Percentiles rank a stretch among this genome's conserved stretches.
Conservation (phyloP, 495 filamentous ascomycete genomes). For the Podospora appendiculata region DNA sequence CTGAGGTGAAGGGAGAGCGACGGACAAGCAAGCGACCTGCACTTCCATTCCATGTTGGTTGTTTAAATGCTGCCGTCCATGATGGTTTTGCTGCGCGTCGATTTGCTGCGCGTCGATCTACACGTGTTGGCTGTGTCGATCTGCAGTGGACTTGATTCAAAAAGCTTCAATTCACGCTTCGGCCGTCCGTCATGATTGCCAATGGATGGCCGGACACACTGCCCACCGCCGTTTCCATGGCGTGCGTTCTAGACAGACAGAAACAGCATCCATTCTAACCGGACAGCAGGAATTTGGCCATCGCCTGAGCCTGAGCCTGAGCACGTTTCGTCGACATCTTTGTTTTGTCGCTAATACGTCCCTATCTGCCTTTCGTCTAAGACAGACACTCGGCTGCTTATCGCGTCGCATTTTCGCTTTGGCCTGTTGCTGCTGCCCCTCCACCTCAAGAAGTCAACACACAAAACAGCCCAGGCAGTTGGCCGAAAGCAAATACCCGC, state of each 20-base stretch:
- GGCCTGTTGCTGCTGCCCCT: not conserved
- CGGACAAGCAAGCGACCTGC: too few species aligned
- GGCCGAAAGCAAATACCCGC: not conserved
- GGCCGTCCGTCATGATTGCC: too few species aligned
- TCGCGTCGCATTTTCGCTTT: conserved; percentile 11
- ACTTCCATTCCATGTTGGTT: too few species aligned
- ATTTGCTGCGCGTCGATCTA: too few species aligned
- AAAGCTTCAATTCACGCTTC: too few species aligned
- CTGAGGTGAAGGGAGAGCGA: not conserved
- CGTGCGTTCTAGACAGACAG: not conserved
- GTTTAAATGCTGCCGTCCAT: too few species aligned
- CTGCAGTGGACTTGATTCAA: not conserved
- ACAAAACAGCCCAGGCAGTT: not conserved
- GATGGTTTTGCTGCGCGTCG: too few species aligned
- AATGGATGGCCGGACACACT: too few species aligned
- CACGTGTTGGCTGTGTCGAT: too few species aligned
- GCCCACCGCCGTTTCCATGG: not conserved
- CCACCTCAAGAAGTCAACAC: conserved; percentile 2
- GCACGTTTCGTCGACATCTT: not conserved
- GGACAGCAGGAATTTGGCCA: not conserved
- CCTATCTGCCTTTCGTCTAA: conserved; percentile 3
- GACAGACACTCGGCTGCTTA: conserved; percentile 7
- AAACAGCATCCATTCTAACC: not conserved
- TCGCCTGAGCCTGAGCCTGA: not conserved
- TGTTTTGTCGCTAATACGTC: conserved; percentile 1